phyloP scores from a whole-genome alignment of 805 yeast species.

The Kodamaea neixiangensis region DNA sequence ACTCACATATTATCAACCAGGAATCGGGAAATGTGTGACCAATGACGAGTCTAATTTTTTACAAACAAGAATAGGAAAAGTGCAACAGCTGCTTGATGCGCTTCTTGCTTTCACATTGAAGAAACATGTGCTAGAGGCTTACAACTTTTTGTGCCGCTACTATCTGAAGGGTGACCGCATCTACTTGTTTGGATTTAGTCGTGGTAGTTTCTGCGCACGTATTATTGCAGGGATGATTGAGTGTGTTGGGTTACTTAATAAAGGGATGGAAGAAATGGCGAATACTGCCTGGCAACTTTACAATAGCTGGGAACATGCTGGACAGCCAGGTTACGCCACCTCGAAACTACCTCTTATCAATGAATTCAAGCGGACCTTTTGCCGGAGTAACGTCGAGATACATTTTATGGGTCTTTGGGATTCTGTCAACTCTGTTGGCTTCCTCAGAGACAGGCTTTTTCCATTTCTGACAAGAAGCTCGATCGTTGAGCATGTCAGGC shows the following conservation, averaged over 20 bases:
- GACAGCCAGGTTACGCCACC: constrained; percentile 53
- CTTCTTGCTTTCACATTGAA: constrained; percentile 56
- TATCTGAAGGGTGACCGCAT: constrained; percentile 54
- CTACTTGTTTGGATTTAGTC: constrained; percentile 57
- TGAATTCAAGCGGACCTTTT: constrained; percentile 58
- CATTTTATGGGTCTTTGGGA: constrained; percentile 71
- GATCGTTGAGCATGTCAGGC: constrained; percentile 60
- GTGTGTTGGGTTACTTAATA: constrained; percentile 57
- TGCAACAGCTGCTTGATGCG: constrained; percentile 36
- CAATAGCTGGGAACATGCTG: constrained; percentile 59
- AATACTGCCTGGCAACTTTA: constrained; percentile 65
- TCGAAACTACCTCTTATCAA: constrained; percentile 38
- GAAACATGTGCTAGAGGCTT: constrained; percentile 59
- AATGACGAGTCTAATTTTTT: constrained; percentile 33
- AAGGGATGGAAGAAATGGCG: constrained; percentile 57
- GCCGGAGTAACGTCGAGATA: constrained; percentile 45
- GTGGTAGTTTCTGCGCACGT: constrained; percentile 70
- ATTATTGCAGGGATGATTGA: constrained; percentile 67
- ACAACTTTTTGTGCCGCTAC: constrained; percentile 50
- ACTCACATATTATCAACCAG: constrained; percentile 67
- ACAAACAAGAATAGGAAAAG: constrained; percentile 33
- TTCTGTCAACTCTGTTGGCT: constrained; percentile 66
- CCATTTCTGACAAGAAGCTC: constrained; percentile 55
- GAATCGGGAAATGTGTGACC: constrained; percentile 47
- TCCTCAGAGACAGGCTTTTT: constrained; percentile 56